These are phyloP conservation scores for Penicillium robsamsonii DNA, from an alignment of 495 filamentous ascomycete genomes.

Conservation along the genomic window DNA sequence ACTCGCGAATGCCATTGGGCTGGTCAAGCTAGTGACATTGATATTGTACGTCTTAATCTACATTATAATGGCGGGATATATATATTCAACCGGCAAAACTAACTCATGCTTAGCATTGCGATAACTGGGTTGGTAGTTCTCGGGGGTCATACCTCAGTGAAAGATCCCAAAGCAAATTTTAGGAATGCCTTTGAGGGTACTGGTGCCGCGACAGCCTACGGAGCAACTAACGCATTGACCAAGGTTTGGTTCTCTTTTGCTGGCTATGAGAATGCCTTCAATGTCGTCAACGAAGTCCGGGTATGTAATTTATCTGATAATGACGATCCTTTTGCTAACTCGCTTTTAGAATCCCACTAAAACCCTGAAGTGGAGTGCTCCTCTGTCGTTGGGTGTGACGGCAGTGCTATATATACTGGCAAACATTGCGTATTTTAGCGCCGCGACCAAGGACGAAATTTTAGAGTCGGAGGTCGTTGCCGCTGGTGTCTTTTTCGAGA, in stretches of 20 bases:
- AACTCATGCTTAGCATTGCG: slow-evolving; percentile 34
- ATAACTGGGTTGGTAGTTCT: slow-evolving; percentile 62
- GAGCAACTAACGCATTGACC: slow-evolving; percentile 57
- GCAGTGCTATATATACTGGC: slow-evolving; percentile 57
- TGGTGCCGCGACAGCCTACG: slow-evolving; percentile 49
- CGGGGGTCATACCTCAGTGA: slow-evolving; percentile 54
- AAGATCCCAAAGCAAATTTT: slow-evolving; percentile 57
- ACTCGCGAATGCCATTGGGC: slow-evolving; percentile 54
- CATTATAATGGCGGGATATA: neutral
- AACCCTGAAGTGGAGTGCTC: slow-evolving; percentile 51
- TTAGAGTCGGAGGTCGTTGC: slow-evolving; percentile 51
- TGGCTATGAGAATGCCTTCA: slow-evolving; percentile 62
- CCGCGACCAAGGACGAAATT: slow-evolving; percentile 54
- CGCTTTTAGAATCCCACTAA: slow-evolving; percentile 53
- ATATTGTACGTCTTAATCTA: slow-evolving; percentile 38
- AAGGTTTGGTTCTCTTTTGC: slow-evolving; percentile 64
- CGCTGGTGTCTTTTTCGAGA: slow-evolving; percentile 58
- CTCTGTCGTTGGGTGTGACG: slow-evolving; percentile 49
- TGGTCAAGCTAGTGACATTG: slow-evolving; percentile 55
- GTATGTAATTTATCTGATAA: slow-evolving; percentile 17
- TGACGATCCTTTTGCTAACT: neutral
- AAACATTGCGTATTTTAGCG: slow-evolving; percentile 63
- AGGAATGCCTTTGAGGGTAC: slow-evolving; percentile 54
- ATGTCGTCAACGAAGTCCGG: slow-evolving; percentile 65
- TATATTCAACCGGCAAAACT: neutral